A percentile compares a stretch with the other conserved stretches of the same genome.
phyloP scores from a whole-genome alignment of 2,329 filamentous ascomycete genomes.

The Ophiostoma angusticollis region DNA sequence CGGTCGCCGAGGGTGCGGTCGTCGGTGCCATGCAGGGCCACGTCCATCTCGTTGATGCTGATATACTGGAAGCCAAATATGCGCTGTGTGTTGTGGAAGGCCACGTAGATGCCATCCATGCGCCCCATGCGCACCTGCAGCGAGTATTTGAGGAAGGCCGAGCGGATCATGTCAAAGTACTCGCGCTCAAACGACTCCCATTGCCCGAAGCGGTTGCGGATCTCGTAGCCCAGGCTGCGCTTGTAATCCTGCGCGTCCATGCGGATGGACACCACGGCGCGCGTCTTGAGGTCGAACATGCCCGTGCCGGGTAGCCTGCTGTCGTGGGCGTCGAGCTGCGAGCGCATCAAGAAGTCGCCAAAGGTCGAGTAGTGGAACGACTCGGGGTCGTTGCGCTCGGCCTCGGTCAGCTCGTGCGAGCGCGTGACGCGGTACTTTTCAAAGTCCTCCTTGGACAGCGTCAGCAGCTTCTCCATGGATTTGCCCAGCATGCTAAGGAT shows the following conservation, averaged over 20 bases:
- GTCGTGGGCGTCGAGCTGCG: slow-evolving; percentile 86
- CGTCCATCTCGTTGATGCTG: slow-evolving; percentile 73
- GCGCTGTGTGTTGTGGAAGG: slow-evolving; percentile 85
- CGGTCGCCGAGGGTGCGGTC: slow-evolving; percentile 57
- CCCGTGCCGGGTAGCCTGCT: slow-evolving; percentile 75
- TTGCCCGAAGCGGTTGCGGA: slow-evolving; percentile 58
- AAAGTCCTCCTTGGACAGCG: slow-evolving; percentile 67
- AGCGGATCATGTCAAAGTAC: slow-evolving; percentile 91
- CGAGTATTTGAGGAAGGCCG: slow-evolving; percentile 92
- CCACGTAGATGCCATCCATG: slow-evolving; percentile 98
- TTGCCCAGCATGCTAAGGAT: slow-evolving; percentile 86
- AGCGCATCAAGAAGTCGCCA: slow-evolving; percentile 85
- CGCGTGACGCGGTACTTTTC: slow-evolving; percentile 66
- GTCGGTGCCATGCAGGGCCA: slow-evolving; percentile 67
- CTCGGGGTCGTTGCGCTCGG: slow-evolving; percentile 60
- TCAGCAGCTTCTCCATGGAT: slow-evolving; percentile 92
- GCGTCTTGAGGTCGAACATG: slow-evolving; percentile 92
- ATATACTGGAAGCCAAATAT: slow-evolving; percentile 99
- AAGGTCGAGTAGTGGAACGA: slow-evolving; percentile 78
- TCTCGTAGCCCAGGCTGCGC: slow-evolving; percentile 74
- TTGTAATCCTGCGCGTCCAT: slow-evolving; percentile 68
- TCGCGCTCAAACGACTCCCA: slow-evolving; percentile 93
- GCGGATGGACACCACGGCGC: slow-evolving; percentile 80
- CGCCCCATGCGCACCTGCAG: slow-evolving; percentile 92
- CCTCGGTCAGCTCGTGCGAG: slow-evolving; percentile 55